Percentiles rank a stretch among this genome's conserved stretches.
Evolutionary conservation across 176 grass and related monocot genomes (phyloP).

Genomic region (Stipa capillata): DNA sequence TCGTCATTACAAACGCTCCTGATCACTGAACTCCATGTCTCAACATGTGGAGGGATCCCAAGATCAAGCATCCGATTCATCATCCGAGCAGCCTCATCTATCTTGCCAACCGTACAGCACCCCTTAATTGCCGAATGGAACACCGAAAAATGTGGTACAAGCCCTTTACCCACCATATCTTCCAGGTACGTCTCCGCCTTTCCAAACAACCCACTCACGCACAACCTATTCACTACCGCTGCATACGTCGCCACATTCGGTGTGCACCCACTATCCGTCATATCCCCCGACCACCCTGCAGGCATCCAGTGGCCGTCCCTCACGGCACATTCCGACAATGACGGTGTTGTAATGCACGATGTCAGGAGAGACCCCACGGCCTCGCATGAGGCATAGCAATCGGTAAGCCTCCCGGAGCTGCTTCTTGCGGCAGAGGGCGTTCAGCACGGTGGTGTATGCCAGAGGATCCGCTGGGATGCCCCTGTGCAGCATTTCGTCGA

Average conservation of each 20-base stretch:
- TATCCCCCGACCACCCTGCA: constrained; percentile 85
- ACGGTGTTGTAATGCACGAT: constrained; percentile 79
- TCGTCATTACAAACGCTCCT: constrained; percentile 36
- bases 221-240: constrained; percentile 58
- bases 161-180: constrained; percentile 46
- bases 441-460: constrained; percentile 56
- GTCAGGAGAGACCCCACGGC: constrained; percentile 56
- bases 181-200: constrained; percentile 53
- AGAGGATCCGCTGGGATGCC: constrained; percentile 55
- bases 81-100: constrained; percentile 38
- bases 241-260: constrained; percentile 58
- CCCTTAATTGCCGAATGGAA: constrained; percentile 72
- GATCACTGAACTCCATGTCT: constrained; percentile 63
- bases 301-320: constrained; percentile 57
- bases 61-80: constrained; percentile 46
- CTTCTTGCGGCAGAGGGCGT: constrained; percentile 72
- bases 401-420: constrained; percentile 65
- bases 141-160: constrained; percentile 73
- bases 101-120: constrained; percentile 57
- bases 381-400: constrained; percentile 70
- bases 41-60: constrained; percentile 47
- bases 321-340: constrained; percentile 58
- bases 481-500: constrained; percentile 80
- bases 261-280: constrained; percentile 38
- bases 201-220: constrained; percentile 34